Evolutionary conservation across 768 basidiomycete species (phyloP).

Genomic region (Tubosaeta sp.): DNA sequence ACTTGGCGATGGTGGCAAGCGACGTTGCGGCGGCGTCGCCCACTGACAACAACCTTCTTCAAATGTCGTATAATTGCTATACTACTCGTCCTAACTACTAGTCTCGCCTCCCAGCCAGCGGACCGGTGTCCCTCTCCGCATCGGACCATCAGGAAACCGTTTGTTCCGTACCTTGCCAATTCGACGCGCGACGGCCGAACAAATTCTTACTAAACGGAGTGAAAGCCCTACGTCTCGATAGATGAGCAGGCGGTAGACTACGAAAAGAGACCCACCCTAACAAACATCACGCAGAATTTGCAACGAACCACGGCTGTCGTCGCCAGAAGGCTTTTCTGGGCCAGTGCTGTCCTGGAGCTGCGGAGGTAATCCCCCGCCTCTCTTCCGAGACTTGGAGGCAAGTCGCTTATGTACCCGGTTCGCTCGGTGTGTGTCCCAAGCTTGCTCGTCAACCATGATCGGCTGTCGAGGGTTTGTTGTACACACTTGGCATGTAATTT

Average conservation of each 20-base stretch:
- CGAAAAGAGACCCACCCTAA: conserved; percentile 8
- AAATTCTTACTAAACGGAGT: neutral
- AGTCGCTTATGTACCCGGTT: conserved; percentile 54
- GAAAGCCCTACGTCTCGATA: neutral
- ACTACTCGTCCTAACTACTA: conserved; percentile 14
- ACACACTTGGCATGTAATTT: conserved; percentile 58
- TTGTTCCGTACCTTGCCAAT: conserved; percentile 3
- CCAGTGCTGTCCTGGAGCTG: neutral
- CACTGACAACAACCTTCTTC: conserved; percentile 24
- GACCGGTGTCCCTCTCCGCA: neutral
- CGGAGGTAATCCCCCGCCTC: neutral
- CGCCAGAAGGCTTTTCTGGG: conserved; percentile 4
- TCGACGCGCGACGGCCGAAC: neutral
- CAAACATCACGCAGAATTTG: conserved; percentile 6
- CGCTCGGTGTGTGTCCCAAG: conserved; percentile 56
- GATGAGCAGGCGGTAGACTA: neutral
- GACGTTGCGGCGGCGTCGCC: conserved; percentile 18
- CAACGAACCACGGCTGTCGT: neutral
- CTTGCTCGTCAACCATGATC: conserved; percentile 54
- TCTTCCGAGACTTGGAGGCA: conserved; percentile 28
- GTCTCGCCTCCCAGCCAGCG: neutral
- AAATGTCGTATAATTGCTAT: conserved; percentile 10
- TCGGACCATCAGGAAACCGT: conserved; percentile 9
- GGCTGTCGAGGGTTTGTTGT: conserved; percentile 55
- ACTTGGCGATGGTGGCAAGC: conserved; percentile 18